phyloP scores from a whole-genome alignment of 805 yeast genomes.

The Ogataea glucozyma region DNA sequence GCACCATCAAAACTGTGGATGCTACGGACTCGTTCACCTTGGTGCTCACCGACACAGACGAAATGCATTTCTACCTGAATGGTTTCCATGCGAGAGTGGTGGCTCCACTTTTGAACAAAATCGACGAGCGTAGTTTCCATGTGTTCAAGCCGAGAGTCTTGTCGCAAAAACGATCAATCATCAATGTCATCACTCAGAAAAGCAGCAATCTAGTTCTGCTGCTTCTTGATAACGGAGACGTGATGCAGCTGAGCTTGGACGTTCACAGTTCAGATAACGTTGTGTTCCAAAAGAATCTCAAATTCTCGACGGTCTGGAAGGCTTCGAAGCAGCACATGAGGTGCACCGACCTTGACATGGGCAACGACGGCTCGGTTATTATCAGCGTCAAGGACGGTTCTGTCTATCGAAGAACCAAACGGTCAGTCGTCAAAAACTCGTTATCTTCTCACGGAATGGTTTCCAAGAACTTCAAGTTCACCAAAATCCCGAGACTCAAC shows the following conservation, averaged over 20 bases:
- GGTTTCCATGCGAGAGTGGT: conserved; percentile 54
- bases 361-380: conserved; percentile 67
- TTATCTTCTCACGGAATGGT: conserved; percentile 21
- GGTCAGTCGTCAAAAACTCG: conserved; percentile 36
- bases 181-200: conserved; percentile 36
- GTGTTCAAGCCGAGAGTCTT: conserved; percentile 53
- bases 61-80: conserved; percentile 61
- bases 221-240: conserved; percentile 60
- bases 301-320: conserved; percentile 57
- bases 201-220: conserved; percentile 48
- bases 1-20: conserved; percentile 51
- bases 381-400: conserved; percentile 71
- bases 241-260: conserved; percentile 41
- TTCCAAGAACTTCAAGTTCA: conserved; percentile 48
- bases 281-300: conserved; percentile 43
- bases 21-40: conserved; percentile 73
- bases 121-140: conserved; percentile 49
- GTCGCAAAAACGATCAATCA: conserved; percentile 40
- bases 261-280: conserved; percentile 32
- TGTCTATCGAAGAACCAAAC: conserved; percentile 49
- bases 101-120: conserved; percentile 34
- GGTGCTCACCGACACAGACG: conserved; percentile 56
- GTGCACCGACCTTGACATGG: conserved; percentile 67
- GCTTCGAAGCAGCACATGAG: conserved; percentile 58
- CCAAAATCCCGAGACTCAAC: conserved; percentile 53